phyloP scores from a whole-genome alignment of 768 basidiomycete genomes.

The Astraeus odoratus region DNA sequence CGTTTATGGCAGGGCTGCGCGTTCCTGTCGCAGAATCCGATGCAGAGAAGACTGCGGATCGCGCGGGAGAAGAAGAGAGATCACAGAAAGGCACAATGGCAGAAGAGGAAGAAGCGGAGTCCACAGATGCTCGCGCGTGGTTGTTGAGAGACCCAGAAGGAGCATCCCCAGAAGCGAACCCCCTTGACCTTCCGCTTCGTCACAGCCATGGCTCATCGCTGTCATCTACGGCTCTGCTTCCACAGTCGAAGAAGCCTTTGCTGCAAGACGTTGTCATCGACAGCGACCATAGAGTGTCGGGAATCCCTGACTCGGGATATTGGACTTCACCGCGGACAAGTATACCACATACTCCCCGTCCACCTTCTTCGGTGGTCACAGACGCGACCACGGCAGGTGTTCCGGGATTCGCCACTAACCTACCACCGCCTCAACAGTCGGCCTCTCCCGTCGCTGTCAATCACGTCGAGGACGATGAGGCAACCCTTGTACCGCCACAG shows the following conservation, averaged over 20 bases:
- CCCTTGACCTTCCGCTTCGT: neutral
- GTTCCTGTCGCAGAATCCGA: constrained; percentile 15
- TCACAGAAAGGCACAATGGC: neutral
- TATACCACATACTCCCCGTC: neutral
- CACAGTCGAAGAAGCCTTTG: neutral
- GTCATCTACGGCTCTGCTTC: neutral
- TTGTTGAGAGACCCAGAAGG: constrained; percentile 9
- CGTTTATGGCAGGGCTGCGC: constrained; percentile 1
- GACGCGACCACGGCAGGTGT: neutral
- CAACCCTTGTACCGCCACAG: neutral
- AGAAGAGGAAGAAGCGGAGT: constrained; percentile 3
- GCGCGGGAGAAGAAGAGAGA: neutral
- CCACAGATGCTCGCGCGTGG: constrained; percentile 3
- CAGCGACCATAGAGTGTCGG: neutral
- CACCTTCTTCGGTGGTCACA: neutral
- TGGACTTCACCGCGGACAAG: constrained; percentile 1
- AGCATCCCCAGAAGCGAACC: constrained; percentile 4
- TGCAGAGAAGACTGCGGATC: neutral
- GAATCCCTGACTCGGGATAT: neutral
- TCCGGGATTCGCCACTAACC: neutral
- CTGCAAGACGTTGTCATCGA: neutral
- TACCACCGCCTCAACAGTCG: neutral
- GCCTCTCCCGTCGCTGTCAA: neutral
- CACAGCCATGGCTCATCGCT: constrained; percentile 1
- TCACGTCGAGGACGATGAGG: neutral